Base-by-base conservation (phyloP, 2,329 filamentous ascomycete species). In the Ambrosiella xylebori region DNA sequence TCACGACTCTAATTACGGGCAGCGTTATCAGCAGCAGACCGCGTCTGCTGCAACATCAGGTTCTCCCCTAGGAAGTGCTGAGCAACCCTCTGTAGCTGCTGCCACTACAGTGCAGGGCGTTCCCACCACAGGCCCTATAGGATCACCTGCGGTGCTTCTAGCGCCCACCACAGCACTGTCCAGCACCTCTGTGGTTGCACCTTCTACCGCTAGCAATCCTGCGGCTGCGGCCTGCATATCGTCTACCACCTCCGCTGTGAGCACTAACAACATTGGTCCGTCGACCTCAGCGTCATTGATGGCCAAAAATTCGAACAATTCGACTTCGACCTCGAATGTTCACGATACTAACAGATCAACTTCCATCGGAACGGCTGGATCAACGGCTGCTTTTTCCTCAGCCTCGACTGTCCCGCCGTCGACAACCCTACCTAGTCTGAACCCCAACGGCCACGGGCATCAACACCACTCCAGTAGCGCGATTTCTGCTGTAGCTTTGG, bases 201-300 rank as follows among this genome's bases (percentile, higher is more conserved):
- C 27, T 27, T 27, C 27, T 27, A 27, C 27, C 27, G 27, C 27
- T 27, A 27, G 5, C 27, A 27, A 27, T 27, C 27, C 27, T 27
- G 27, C 27, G 4, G 27, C 27, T 27, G 27, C 27, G 27, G 27
- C 27, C 27, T 27, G 27, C 27, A 27, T 27, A 27, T 27, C 3
- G 27, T 27, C 27, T 27, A 27, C 27, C 27, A 5, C 4, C 27
- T 27, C 27, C 27, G 27, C 36, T 12, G 12, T 35, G 9, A 49
- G 35, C 45, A 41, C 35, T 35, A 15, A 45, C 59, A 15, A 45
- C 59, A 82, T 82, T 63, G 85, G 81, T 61, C 81, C n/a, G n/a
- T 3, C 44, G 44, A 17, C 44, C n/a, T 47, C 44, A 47, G n/a
- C 44, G 19, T 47, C 44, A 15, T 47, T 11, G 19, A 8, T 15